Base-by-base conservation (phyloP, 1,284 basidiomycete species). In the Exsudoporus floridanus region DNA sequence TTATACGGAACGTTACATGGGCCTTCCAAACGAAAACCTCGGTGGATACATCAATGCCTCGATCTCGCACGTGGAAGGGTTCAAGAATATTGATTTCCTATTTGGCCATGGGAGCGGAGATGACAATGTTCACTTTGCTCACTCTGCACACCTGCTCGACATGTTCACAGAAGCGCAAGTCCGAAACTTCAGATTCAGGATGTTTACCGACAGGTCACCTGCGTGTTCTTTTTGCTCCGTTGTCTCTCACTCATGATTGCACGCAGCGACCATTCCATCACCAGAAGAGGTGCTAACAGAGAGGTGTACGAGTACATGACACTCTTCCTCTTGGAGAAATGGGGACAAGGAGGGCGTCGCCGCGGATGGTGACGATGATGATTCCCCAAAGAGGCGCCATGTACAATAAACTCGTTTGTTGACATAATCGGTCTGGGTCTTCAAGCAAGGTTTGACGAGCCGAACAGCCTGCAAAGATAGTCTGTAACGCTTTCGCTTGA, bases 1-100 rank as follows among this genome's bases (percentile, higher is more conserved):
- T 49, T 94, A 94, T 70, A 98, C 96, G 2, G 95, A 98, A 66
- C 86, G 96, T n/a, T 98, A 98, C 77, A 94, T 98, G 93, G 86
- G 88, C 61, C 79, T 89, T 25, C 94, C 93, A 0, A 66, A 75
- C 13, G 73, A 80, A 14, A 98, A 99, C 70, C 77, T 79, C 0
- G 80, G 74, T 0, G 96, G 96, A 5, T 99, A 99, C 75, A 71
- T 85, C 57, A 88, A 86, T 40, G 86, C 90, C 13, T 90, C 90
- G 0, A 87, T 99, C 43, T 86, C 87, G 57, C 86, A 93, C 65
- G 90, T 94, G 45, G 84, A 86, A 9, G 91, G 86, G 6, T 98
- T 98, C 77, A 73, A 80, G 55, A 77, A 88, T 56, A 78, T 86
- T 19, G 82, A 94, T 59, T 97, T 83, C 67, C 71, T 94, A 44